Base-by-base conservation (phyloP, 148 eudicot genomes). In the Cornus controversa region DNA sequence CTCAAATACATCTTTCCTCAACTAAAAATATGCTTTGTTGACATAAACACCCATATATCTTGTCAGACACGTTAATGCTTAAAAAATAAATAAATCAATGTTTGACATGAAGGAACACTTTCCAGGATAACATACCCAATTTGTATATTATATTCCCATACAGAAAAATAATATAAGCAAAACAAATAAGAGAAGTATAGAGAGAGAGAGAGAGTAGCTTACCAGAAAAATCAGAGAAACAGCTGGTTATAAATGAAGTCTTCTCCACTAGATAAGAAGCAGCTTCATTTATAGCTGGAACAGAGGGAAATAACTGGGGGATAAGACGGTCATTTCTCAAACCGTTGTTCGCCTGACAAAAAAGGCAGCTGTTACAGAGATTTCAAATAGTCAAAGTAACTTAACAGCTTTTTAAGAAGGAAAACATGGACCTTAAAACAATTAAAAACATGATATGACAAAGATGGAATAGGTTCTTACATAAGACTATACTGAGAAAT, bases 231-330 rank as follows among this genome's bases (percentile, higher is more conserved):
- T 81, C 88, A 66, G 89, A 77, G 72, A 90, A 90, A 80, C 98
- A 91, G 67, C 92, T 82, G 64, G 94, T 89, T 78, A 92, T 47
- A 58, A 74, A 87, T 47, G 95, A 86, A 29, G 96, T 92, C 57
- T 94, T 90, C 82, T 91, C 96, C 14, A 89, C 87, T 20, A 92
- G 79, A 91, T 89, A 91, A n/a, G 94, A 87, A 79, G 94, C 94
- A 75, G 94, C 97, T 53, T 82, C 96, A 65, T 81, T 85, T 64
- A 95, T 88, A 84, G 90, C 80, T 22, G 96, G 98, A 75, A 91
- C 87, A 25, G 96, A 86, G 73, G 90, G 77, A 84, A 93, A 87
- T 22, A 91, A 77, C 76, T 80, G 91, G 71, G 91, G 88, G 65
- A 82, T 82, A 53, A 87, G 75, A 74, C 85, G 79, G 72, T 87